A percentile compares a stretch with the other conserved stretches of the same genome.
Evolutionary conservation across 768 basidiomycete genomes (phyloP).

Genomic region (Boletus pseudo-olivaceus): DNA sequence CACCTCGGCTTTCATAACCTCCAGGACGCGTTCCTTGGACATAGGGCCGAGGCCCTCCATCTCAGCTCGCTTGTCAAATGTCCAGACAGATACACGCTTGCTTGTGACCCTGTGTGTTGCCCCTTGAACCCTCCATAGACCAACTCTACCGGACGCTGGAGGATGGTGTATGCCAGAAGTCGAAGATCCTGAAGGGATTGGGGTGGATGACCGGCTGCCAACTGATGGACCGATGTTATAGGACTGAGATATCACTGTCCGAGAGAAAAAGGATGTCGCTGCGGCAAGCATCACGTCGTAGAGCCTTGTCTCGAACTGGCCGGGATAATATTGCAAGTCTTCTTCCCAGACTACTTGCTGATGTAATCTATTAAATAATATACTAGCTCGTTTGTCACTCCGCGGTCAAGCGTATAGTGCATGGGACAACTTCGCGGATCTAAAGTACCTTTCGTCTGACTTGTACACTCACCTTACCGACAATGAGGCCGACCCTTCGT

Average conservation of each 20-base stretch:
- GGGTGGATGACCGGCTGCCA: constrained; percentile 38
- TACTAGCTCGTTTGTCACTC: not conserved
- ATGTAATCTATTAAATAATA: constrained; percentile 11
- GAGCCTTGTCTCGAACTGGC: not conserved
- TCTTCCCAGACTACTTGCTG: not conserved
- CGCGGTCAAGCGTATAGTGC: not conserved
- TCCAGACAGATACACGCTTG: constrained; percentile 92
- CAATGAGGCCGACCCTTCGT: constrained; percentile 52
- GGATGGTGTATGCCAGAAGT: constrained; percentile 36
- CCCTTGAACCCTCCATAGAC: constrained; percentile 85
- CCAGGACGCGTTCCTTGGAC: constrained; percentile 72
- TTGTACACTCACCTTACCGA: not conserved
- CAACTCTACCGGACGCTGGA: constrained; percentile 51
- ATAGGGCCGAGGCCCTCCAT: constrained; percentile 63
- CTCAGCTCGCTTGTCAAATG: constrained; percentile 80
- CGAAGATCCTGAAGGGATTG: constrained; percentile 32
- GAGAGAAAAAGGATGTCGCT: constrained; percentile 77
- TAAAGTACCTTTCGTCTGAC: not conserved
- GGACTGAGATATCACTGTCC: constrained; percentile 77
- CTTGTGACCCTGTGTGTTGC: constrained; percentile 86
- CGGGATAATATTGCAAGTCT: not conserved
- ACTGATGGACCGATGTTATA: constrained; percentile 57
- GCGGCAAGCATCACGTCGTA: constrained; percentile 62
- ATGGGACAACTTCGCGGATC: not conserved
- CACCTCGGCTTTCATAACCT: constrained; percentile 90